These are phyloP conservation scores for Pseudogymnoascus sp. DNA, from an alignment of 2,329 filamentous ascomycete genomes.

Conservation along the genomic window DNA sequence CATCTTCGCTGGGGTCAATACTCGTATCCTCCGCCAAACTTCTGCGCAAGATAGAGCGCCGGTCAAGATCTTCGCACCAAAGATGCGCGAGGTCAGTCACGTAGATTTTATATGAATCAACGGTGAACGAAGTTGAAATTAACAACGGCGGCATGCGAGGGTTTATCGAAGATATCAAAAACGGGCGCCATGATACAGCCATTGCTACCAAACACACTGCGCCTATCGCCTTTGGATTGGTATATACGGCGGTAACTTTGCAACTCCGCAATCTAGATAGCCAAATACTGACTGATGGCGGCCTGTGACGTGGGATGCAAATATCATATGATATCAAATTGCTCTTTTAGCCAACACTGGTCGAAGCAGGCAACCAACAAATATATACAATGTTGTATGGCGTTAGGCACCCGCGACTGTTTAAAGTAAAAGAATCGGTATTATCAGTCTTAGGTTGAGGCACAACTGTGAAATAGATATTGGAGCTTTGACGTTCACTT, in stretches of 20 bases:
- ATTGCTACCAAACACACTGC: not conserved
- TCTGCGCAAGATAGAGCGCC: slow-evolving; percentile 54
- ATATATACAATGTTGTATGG: not conserved
- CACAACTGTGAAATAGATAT: not conserved
- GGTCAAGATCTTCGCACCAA: slow-evolving; percentile 62
- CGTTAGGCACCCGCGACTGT: not conserved
- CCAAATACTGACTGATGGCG: not conserved
- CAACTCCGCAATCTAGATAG: not conserved
- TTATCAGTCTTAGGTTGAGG: not conserved
- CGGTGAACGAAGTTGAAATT: slow-evolving; percentile 49
- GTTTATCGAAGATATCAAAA: not conserved
- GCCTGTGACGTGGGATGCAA: not conserved
- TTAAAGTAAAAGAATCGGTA: not conserved
- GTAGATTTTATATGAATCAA: slow-evolving; percentile 54
- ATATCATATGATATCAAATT: not conserved
- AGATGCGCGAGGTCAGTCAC: slow-evolving; percentile 66
- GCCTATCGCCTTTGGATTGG: not conserved
- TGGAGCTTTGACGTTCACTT: slow-evolving; percentile 4
- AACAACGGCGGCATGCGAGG: slow-evolving; percentile 50
- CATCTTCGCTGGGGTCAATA: slow-evolving; percentile 66
- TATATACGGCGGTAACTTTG: not conserved
- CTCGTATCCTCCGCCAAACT: slow-evolving; percentile 57
- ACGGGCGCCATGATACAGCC: slow-evolving; percentile 5
- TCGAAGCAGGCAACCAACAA: not conserved
- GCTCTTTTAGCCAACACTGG: not conserved